phyloP scores from a whole-genome alignment of 345 rosid species.

The Gynandropsis gynandra region DNA sequence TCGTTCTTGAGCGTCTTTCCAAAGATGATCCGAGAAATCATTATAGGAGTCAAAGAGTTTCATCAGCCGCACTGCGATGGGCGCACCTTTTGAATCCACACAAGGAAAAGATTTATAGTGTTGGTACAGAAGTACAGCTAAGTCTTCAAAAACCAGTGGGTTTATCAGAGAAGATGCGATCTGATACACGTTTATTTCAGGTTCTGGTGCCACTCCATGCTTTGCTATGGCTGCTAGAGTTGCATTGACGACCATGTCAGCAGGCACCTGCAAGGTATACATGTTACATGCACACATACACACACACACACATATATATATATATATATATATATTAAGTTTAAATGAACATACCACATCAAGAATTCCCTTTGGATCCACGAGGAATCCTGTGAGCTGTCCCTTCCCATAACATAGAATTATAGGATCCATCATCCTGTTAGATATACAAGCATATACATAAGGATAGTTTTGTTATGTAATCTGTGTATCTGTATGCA shows the following conservation, averaged over 20 bases:
- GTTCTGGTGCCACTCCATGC: slow-evolving; percentile 54
- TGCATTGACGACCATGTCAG: slow-evolving; percentile 26
- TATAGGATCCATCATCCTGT: slow-evolving; percentile 98
- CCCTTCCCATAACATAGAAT: slow-evolving; percentile 88
- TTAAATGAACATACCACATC: slow-evolving; percentile 42
- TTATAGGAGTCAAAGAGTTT: slow-evolving; percentile 72
- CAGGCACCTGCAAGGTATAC: slow-evolving; percentile 1
- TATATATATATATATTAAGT: too few species aligned
- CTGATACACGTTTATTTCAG: slow-evolving; percentile 71
- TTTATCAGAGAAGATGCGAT: slow-evolving; percentile 84
- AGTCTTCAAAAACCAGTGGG: slow-evolving; percentile 58
- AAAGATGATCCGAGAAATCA: slow-evolving; percentile 61
- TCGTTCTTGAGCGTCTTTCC: slow-evolving; percentile 51
- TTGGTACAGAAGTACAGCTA: slow-evolving; percentile 55
- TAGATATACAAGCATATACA: background rate
- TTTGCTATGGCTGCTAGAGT: slow-evolving; percentile 80
- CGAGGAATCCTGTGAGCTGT: slow-evolving; percentile 77
- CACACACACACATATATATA: too few species aligned
- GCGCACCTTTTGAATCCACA: slow-evolving; percentile 66
- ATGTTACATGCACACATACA: too few species aligned
- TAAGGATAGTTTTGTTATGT: background rate
- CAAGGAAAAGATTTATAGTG: slow-evolving; percentile 68
- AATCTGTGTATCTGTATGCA: background rate
- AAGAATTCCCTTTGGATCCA: slow-evolving; percentile 79
- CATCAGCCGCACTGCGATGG: slow-evolving; percentile 65